These are phyloP conservation scores for Cercospora citrullina DNA, from an alignment of 2,329 filamentous ascomycete species.

Conservation along the genomic window DNA sequence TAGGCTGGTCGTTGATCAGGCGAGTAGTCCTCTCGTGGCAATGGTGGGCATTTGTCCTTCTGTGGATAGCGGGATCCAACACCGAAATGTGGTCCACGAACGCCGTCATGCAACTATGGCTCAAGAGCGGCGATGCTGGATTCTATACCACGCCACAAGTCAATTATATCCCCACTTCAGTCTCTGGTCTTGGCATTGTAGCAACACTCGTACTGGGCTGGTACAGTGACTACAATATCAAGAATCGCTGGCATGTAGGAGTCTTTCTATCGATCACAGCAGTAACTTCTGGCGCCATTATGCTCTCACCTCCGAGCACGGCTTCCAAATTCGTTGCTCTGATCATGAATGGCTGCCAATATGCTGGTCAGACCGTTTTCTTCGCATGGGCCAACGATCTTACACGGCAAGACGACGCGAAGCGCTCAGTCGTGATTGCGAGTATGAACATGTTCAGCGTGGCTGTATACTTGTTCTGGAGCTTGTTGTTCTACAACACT, in stretches of 20 bases:
- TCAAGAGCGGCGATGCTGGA: constrained; percentile 24
- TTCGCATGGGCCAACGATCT: constrained; percentile 35
- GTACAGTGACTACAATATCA: constrained; percentile 32
- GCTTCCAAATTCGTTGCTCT: constrained; percentile 32
- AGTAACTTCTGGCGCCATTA: constrained; percentile 30
- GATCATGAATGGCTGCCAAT: constrained; percentile 33
- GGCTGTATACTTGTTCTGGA: constrained; percentile 34
- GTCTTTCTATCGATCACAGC: constrained; percentile 33
- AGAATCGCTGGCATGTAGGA: constrained; percentile 31
- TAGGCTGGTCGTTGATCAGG: constrained; percentile 29
- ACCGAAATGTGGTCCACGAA: constrained; percentile 35
- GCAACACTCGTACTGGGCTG: constrained; percentile 32
- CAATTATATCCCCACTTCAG: constrained; percentile 33
- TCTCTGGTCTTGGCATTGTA: constrained; percentile 31
- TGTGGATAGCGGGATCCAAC: constrained; percentile 34
- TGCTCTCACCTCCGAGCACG: constrained; percentile 27
- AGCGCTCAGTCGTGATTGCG: constrained; percentile 29
- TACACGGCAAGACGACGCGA: constrained; percentile 30
- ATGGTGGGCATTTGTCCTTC: constrained; percentile 33
- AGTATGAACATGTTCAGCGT: constrained; percentile 35
- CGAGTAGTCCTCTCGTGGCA: constrained; percentile 33
- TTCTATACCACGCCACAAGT: constrained; percentile 29
- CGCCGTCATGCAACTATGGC: constrained; percentile 33
- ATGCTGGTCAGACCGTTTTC: constrained; percentile 31
- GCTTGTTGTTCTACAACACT: constrained; percentile 33